Conservation (phyloP, 495 filamentous ascomycete species). For the Astrothelium macrocarpum region DNA sequence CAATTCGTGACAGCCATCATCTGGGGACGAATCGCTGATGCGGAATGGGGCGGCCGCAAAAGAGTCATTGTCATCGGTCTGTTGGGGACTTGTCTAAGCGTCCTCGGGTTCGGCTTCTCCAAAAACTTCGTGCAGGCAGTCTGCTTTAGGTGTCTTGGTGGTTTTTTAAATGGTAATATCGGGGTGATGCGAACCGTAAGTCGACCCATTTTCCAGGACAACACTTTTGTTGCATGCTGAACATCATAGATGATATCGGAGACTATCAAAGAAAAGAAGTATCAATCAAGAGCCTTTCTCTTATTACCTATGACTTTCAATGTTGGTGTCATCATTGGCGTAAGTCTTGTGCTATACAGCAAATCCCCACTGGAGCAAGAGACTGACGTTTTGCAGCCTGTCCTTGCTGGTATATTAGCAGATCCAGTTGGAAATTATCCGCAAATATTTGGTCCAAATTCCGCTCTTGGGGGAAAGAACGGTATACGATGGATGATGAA, state of each 20-base stretch:
- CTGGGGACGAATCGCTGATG: constrained; percentile 71
- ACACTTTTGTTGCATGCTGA: background rate
- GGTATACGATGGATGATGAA: constrained; percentile 55
- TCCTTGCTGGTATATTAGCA: constrained; percentile 60
- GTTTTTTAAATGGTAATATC: constrained; percentile 66
- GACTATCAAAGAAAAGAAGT: constrained; percentile 61
- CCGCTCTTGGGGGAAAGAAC: constrained; percentile 39
- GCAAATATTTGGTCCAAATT: constrained; percentile 51
- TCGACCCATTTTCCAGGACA: background rate
- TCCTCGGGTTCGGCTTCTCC: constrained; percentile 73
- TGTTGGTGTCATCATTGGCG: constrained; percentile 65
- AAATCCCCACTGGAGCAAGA: background rate
- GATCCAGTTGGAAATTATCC: constrained; percentile 60
- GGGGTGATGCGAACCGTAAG: constrained; percentile 60
- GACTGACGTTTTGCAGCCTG: constrained; percentile 28
- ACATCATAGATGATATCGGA: constrained; percentile 56
- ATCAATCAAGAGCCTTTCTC: constrained; percentile 66
- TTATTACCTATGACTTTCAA: constrained; percentile 78
- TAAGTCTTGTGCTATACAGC: background rate
- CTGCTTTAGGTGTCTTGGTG: constrained; percentile 63
- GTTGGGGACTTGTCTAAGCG: constrained; percentile 58
- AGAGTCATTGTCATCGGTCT: constrained; percentile 69
- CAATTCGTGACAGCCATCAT: constrained; percentile 80
- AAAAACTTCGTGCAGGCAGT: constrained; percentile 62
- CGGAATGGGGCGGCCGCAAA: constrained; percentile 59